Conservation (phyloP, 2,329 filamentous ascomycete species). For the Sporothrix curviconia region DNA sequence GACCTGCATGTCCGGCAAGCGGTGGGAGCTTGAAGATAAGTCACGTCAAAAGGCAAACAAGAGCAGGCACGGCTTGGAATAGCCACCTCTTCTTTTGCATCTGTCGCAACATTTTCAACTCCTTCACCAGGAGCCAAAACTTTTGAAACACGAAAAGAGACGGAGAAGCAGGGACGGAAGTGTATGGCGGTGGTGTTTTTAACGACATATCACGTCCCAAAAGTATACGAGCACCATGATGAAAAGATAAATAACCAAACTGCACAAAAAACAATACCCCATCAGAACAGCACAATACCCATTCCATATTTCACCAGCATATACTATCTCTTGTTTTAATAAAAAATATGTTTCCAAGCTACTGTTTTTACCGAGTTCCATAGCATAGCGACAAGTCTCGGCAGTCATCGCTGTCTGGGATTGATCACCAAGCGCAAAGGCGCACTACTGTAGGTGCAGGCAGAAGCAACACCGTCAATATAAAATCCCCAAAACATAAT, state of each 20-base stretch:
- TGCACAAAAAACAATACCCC: not conserved
- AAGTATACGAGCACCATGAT: slow-evolving; percentile 4
- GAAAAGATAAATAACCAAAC: not conserved
- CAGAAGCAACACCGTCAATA: not conserved
- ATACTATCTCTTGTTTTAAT: not conserved
- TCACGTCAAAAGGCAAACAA: not conserved
- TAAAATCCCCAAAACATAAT: no score
- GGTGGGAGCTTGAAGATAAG: no score
- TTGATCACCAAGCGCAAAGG: no score
- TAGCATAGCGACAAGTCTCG: not conserved
- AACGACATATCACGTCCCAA: not conserved
- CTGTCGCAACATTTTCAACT: no score
- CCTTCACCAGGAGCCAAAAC: no score
- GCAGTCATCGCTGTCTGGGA: no score
- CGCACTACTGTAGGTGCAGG: no score
- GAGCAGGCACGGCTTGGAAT: not conserved
- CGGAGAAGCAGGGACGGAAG: no score
- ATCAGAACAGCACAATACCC: not conserved
- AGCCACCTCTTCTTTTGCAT: not conserved
- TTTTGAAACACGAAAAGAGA: not conserved
- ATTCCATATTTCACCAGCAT: not conserved
- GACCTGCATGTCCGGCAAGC: not conserved
- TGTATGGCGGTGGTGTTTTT: not conserved
- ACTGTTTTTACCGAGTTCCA: not conserved
- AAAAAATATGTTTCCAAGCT: no score